Base-by-base conservation (phyloP, 176 grass and related monocot species). In the Phoenix roebelenii region DNA sequence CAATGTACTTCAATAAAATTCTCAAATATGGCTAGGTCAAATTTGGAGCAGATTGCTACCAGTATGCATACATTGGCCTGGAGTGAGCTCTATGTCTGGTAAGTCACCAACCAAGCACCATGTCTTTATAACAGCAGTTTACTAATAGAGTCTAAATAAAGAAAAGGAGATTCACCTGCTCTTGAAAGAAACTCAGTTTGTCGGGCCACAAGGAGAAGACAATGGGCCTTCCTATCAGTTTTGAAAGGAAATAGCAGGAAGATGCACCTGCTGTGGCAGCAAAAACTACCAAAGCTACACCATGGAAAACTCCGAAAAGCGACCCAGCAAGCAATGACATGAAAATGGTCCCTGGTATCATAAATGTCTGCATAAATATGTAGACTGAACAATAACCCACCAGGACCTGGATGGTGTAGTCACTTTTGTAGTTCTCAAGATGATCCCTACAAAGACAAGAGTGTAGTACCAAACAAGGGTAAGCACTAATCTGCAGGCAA, bases 331-430 rank as follows among this genome's bases (percentile, higher is more conserved):
- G 87, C n/a, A 98, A 49, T 51, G 93, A 92, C 87, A 98, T 88
- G 70, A 98, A 98, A 68, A 98, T 98, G 52, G 93, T 98, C 64
- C 93, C 93, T 17, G 93, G 87, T 55, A 90, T 90, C 87, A 90
- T 90, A 72, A 98, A 98, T 59, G 93, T 98, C 81, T 98, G 93
- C 93, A 98, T 98, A 81, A 92, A 98, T 60, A 98, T 85, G 76
- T 98, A 98, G 25, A 98, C 87, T 16, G 74, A 67, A 51, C 87
- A 92, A 58, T 98, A 98, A 55, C 93, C 84, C 60, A 92, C 73
- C 52, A 98, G 77, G 63, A 98, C 93, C 77, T 98, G 93, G 53
- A 88, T 29, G 54, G 93, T 98, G 81, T 92, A 98, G 50, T 98
- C 93, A 83, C 79, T 92, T 60, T 84, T 85, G 72, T 98, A 98